Evolutionary conservation across 768 basidiomycete species (phyloP).

Genomic region (Mycena olivaceomarginata): DNA sequence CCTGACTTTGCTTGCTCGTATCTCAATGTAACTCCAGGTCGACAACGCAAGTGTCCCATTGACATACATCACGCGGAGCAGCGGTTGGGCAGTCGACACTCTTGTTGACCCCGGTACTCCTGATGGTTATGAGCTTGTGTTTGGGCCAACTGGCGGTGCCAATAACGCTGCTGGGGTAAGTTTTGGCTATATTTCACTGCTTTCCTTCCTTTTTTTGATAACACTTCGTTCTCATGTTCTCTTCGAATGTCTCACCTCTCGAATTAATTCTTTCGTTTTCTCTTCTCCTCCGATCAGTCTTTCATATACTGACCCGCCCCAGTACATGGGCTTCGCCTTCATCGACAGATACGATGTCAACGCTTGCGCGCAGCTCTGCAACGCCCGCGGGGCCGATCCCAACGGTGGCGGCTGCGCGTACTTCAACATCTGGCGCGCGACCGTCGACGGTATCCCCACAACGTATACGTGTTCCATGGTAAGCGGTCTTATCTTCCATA

Average conservation of each 20-base stretch:
- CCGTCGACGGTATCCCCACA: slow-evolving; percentile 37
- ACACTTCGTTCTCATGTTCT: not conserved
- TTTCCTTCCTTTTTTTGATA: too few species aligned
- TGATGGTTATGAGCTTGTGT: slow-evolving; percentile 66
- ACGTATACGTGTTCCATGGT: slow-evolving; percentile 45
- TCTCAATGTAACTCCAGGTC: slow-evolving; percentile 37
- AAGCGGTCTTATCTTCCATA: not conserved
- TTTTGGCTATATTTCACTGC: too few species aligned
- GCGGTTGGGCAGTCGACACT: slow-evolving; percentile 60
- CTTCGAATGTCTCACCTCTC: not conserved
- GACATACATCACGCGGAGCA: slow-evolving; percentile 66
- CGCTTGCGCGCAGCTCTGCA: slow-evolving; percentile 38
- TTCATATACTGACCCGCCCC: too few species aligned
- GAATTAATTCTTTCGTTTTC: too few species aligned
- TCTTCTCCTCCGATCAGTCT: too few species aligned
- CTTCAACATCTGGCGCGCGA: slow-evolving; percentile 2
- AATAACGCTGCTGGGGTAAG: not conserved
- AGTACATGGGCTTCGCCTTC: slow-evolving; percentile 40
- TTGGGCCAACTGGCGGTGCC: slow-evolving; percentile 57
- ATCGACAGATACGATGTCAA: slow-evolving; percentile 39
- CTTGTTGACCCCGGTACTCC: slow-evolving; percentile 62
- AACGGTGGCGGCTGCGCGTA: not conserved
- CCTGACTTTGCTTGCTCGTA: too few species aligned
- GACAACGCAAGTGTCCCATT: slow-evolving; percentile 43
- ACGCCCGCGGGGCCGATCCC: slow-evolving; percentile 33